A percentile compares a stretch with the other conserved stretches of the same genome.
These are phyloP conservation scores for Magnolia kwangsiensis DNA, from an alignment of 164 flowering plant species.

Conservation along the genomic window DNA sequence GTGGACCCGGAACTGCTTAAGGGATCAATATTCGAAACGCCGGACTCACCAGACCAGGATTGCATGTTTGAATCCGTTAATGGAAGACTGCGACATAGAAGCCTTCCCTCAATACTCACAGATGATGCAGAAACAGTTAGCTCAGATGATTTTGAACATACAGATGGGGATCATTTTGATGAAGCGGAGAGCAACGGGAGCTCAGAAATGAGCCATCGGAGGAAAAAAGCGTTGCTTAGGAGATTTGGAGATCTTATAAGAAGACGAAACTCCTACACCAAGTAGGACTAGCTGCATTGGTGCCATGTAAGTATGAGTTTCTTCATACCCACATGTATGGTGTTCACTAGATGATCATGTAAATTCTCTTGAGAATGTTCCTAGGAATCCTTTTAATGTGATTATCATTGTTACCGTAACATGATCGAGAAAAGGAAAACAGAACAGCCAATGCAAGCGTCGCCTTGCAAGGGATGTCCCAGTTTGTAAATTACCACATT, in stretches of 20 bases:
- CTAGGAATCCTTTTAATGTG: neutral
- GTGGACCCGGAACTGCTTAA: constrained; percentile 38
- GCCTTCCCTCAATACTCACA: constrained; percentile 21
- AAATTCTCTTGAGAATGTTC: neutral
- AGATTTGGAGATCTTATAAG: constrained; percentile 60
- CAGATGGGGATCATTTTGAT: constrained; percentile 30
- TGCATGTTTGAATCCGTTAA: neutral
- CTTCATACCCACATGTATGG: neutral
- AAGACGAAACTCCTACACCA: constrained; percentile 24
- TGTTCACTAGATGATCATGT: neutral
- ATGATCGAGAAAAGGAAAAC: too few species aligned
- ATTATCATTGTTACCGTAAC: neutral
- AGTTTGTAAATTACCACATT: too few species aligned
- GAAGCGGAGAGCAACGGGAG: constrained; percentile 36
- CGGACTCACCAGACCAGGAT: constrained; percentile 24
- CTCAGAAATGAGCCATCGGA: constrained; percentile 26
- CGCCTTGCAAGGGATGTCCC: too few species aligned
- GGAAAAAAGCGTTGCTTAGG: constrained; percentile 51
- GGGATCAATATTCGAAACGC: constrained; percentile 58
- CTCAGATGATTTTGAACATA: constrained; percentile 43
- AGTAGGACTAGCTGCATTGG: neutral
- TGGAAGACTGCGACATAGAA: constrained; percentile 15
- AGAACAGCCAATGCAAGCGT: too few species aligned
- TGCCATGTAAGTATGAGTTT: neutral
- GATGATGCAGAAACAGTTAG: constrained; percentile 32